Evolutionary conservation across 495 filamentous ascomycete genomes (phyloP).

Genomic region (Annulohypoxylon stygium): DNA sequence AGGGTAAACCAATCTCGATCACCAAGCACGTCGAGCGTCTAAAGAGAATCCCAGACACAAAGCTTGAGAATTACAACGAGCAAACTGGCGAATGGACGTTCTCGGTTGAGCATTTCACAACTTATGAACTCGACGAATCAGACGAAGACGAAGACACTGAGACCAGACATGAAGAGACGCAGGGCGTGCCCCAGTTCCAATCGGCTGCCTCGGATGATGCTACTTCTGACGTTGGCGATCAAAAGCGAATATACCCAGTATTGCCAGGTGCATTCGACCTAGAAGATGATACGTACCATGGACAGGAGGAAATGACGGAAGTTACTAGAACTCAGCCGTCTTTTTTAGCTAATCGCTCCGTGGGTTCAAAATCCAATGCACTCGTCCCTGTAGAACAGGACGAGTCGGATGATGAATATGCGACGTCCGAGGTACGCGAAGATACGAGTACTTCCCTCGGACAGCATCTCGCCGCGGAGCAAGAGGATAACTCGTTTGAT

Average conservation of each 20-base stretch:
- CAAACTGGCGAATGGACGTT: slow-evolving; percentile 91
- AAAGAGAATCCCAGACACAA: slow-evolving; percentile 79
- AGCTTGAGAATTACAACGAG: slow-evolving; percentile 81
- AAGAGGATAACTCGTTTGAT: slow-evolving; percentile 59
- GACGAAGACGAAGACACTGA: slow-evolving; percentile 79
- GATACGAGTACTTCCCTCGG: slow-evolving; percentile 81
- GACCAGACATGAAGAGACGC: slow-evolving; percentile 58
- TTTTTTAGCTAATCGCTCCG: slow-evolving; percentile 93
- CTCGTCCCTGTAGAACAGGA: slow-evolving; percentile 73
- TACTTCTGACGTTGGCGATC: slow-evolving; percentile 73
- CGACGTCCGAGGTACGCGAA: slow-evolving; percentile 77
- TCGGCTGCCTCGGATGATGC: slow-evolving; percentile 30
- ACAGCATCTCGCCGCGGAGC: slow-evolving; percentile 76
- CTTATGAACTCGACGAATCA: slow-evolving; percentile 86
- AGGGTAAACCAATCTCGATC: slow-evolving; percentile 64
- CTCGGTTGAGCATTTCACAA: slow-evolving; percentile 92
- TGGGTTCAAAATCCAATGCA: slow-evolving; percentile 80
- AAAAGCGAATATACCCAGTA: slow-evolving; percentile 73
- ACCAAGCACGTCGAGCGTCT: slow-evolving; percentile 87
- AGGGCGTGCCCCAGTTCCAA: neutral
- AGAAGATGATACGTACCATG: slow-evolving; percentile 64
- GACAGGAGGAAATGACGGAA: slow-evolving; percentile 57
- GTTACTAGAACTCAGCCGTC: slow-evolving; percentile 67
- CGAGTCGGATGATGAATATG: slow-evolving; percentile 77
- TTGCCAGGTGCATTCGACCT: slow-evolving; percentile 83